Evolutionary conservation across 2,329 filamentous ascomycete species (phyloP).

Genomic region (Orbilia quercus): DNA sequence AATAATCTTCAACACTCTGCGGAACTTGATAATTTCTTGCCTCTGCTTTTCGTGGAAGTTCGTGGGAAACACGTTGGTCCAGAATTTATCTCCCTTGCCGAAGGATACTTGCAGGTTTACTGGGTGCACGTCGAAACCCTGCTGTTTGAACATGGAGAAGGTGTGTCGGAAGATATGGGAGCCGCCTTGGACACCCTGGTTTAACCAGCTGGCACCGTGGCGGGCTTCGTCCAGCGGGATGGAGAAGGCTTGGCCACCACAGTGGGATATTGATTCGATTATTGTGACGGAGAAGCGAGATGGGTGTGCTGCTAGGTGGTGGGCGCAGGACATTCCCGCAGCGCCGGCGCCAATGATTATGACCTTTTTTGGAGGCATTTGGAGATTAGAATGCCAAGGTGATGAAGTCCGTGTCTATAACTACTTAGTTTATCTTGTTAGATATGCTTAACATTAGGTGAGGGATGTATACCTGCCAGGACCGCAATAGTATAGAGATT

Average conservation of each 20-base stretch:
- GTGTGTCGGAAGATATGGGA: constrained; percentile 76
- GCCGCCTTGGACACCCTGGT: constrained; percentile 74
- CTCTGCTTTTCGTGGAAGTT: constrained; percentile 69
- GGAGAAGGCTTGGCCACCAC: constrained; percentile 73
- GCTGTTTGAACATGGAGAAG: constrained; percentile 72
- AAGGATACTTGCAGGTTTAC: constrained; percentile 74
- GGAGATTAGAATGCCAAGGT: not conserved
- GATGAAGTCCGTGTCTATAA: not conserved
- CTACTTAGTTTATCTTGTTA: not conserved
- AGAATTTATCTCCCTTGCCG: constrained; percentile 72
- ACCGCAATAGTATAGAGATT: too few species aligned
- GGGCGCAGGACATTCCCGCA: constrained; percentile 71
- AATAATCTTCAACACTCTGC: constrained; percentile 69
- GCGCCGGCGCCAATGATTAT: constrained; percentile 73
- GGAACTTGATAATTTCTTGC: constrained; percentile 70
- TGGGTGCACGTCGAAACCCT: constrained; percentile 70
- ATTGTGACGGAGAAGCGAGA: constrained; percentile 72
- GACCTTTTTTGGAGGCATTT: constrained; percentile 66
- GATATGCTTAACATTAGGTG: not conserved
- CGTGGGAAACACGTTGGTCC: constrained; percentile 74
- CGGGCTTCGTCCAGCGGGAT: constrained; percentile 71
- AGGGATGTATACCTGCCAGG: too few species aligned
- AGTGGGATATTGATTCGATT: constrained; percentile 70
- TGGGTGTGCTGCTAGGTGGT: constrained; percentile 71
- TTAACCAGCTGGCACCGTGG: constrained; percentile 72